These are phyloP conservation scores for Tolypocladium inflatum DNA, from an alignment of 2,329 filamentous ascomycete species.

Conservation along the genomic window DNA sequence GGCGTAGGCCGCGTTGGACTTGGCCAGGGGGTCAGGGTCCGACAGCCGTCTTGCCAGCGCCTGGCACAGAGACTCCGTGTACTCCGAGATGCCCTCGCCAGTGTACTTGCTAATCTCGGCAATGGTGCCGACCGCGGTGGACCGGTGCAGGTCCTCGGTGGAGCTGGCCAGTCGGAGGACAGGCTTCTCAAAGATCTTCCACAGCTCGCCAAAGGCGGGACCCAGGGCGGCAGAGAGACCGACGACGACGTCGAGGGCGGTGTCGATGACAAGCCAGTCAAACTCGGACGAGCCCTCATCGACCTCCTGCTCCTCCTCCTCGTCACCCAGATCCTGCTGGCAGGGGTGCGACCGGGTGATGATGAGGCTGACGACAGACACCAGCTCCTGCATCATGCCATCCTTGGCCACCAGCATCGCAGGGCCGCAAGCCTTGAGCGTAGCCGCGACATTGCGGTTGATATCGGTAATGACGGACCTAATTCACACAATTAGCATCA, in stretches of 20 bases:
- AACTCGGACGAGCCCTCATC: constrained; percentile 81
- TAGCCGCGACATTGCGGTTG: constrained; percentile 85
- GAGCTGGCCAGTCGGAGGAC: constrained; percentile 82
- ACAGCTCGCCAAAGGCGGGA: constrained; percentile 71
- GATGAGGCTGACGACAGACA: constrained; percentile 66
- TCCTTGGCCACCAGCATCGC: constrained; percentile 68
- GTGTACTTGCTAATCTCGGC: constrained; percentile 86
- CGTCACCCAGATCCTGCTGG: constrained; percentile 80
- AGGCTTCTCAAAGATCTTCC: constrained; percentile 93
- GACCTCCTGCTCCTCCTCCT: constrained; percentile 65
- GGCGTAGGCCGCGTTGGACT: constrained; percentile 92
- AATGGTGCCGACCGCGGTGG: constrained; percentile 81
- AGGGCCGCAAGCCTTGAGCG: constrained; percentile 83
- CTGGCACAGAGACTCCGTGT: constrained; percentile 67
- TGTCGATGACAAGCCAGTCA: constrained; percentile 95
- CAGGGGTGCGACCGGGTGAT: constrained; percentile 87
- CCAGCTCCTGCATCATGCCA: constrained; percentile 60
- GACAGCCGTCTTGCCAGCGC: constrained; percentile 76
- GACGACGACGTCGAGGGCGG: constrained; percentile 81
- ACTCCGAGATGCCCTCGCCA: constrained; percentile 70
- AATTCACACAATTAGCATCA: constrained; percentile 4
- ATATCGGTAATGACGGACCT: constrained; percentile 89
- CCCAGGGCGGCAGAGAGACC: constrained; percentile 78
- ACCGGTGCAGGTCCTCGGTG: constrained; percentile 78
- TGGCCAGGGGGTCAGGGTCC: constrained; percentile 84